A percentile compares a stretch with the other conserved stretches of the same genome.
These are phyloP conservation scores for Trypanosoma rangeli DNA, from an alignment of 208 protist species.

Conservation along the genomic window DNA sequence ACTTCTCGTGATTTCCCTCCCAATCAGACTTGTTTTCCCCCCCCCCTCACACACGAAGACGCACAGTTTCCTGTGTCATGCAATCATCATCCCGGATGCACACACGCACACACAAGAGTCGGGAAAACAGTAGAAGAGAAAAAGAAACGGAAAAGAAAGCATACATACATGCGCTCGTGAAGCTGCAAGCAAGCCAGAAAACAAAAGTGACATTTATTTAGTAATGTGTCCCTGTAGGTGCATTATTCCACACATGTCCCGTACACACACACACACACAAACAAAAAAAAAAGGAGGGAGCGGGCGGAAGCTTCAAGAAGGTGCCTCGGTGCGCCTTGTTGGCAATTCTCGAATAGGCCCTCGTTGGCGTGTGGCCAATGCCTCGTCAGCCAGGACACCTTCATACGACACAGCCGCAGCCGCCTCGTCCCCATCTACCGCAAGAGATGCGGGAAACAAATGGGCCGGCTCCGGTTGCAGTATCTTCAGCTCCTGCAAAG, in stretches of 20 bases:
- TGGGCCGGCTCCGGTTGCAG: slow-evolving; percentile 48
- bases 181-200: not conserved
- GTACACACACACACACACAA: not conserved
- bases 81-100: not conserved
- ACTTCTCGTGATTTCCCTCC: not conserved
- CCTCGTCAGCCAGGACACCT: slow-evolving; percentile 21
- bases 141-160: slow-evolving; percentile 8
- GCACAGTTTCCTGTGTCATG: not conserved
- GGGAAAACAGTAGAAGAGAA: slow-evolving; percentile 3
- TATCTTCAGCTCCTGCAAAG: slow-evolving; percentile 63
- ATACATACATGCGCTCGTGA: not conserved
- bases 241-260: too few relatives aligned
- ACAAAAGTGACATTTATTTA: too few relatives aligned
- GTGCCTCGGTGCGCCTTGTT: not conserved
- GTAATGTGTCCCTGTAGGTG: too few relatives aligned
- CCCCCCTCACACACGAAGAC: not conserved
- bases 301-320: not conserved
- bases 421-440: not conserved
- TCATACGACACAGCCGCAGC: slow-evolving; percentile 4
- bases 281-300: not conserved
- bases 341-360: slow-evolving; percentile 30
- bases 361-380: not conserved
- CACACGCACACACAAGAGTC: not conserved
- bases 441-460: slow-evolving; percentile 36
- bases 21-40: not conserved